Conservation (phyloP, 2,329 filamentous ascomycete genomes). For the Fusarium algeriense region DNA sequence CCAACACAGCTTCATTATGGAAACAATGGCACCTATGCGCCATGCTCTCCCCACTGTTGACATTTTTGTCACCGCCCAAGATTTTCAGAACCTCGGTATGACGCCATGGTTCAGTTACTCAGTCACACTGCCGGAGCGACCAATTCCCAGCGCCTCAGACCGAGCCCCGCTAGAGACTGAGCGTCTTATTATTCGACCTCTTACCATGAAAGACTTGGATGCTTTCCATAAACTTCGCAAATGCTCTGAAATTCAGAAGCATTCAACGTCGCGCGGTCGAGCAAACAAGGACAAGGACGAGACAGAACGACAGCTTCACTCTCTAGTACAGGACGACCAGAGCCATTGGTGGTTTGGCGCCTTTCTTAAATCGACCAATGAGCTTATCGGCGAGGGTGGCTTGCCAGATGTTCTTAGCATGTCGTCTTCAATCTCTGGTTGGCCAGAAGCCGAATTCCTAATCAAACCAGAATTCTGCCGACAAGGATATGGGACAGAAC, state of each 20-base stretch:
- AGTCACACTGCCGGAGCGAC: conserved; percentile 31
- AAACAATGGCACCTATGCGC: conserved; percentile 31
- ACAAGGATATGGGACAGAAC: conserved; percentile 35
- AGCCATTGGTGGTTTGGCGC: conserved; percentile 36
- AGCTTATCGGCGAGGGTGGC: conserved; percentile 37
- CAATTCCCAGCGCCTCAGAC: conserved; percentile 24
- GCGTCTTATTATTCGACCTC: conserved; percentile 30
- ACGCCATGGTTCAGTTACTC: conserved; percentile 40
- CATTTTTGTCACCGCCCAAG: conserved; percentile 7
- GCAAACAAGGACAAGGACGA: conserved; percentile 31
- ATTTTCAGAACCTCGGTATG: conserved; percentile 30
- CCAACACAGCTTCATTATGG: conserved; percentile 17
- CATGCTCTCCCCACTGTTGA: conserved; percentile 18
- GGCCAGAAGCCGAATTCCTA: conserved; percentile 38
- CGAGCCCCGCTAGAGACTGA: conserved; percentile 30
- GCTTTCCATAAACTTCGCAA: conserved; percentile 32
- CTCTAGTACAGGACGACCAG: conserved; percentile 19
- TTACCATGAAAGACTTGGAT: conserved; percentile 28
- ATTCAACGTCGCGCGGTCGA: conserved; percentile 25
- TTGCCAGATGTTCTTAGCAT: conserved; percentile 27
- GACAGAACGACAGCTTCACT: conserved; percentile 20
- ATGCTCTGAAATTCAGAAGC: conserved; percentile 5
- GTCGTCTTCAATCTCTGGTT: conserved; percentile 27
- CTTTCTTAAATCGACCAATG: conserved; percentile 30
- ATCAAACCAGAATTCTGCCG: conserved; percentile 30